These are phyloP conservation scores for Akanthomyces lecanii DNA, from an alignment of 2,329 filamentous ascomycete species.

Conservation along the genomic window DNA sequence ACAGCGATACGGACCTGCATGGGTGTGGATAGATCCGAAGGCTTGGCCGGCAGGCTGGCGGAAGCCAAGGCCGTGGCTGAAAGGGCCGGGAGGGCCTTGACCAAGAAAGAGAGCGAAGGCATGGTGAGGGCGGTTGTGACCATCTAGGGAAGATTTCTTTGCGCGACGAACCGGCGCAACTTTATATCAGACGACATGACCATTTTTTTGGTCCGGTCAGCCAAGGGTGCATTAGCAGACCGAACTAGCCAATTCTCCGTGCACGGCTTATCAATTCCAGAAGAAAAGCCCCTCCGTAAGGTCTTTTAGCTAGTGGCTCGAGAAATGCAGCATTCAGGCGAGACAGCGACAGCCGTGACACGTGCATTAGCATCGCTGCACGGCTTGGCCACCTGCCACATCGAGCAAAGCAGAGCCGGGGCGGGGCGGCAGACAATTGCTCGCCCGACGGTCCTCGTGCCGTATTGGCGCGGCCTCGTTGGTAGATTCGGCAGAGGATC, in stretches of 20 bases:
- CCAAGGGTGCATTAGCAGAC: not conserved
- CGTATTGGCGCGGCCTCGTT: not conserved
- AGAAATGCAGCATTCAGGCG: not conserved
- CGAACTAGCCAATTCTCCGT: not conserved
- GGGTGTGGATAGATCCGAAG: conserved; percentile 47
- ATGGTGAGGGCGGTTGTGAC: not conserved
- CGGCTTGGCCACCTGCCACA: conserved; percentile 1
- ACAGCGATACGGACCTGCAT: conserved; percentile 51
- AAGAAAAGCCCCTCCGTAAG: not conserved
- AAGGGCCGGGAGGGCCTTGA: conserved; percentile 7
- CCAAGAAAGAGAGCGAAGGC: conserved; percentile 3
- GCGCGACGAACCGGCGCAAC: not conserved
- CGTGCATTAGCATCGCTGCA: not conserved
- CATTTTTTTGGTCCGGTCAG: not conserved
- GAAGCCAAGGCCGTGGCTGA: conserved; percentile 8
- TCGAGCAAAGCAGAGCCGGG: not conserved
- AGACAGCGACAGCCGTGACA: not conserved
- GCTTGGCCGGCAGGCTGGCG: conserved; percentile 41
- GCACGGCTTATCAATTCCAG: not conserved
- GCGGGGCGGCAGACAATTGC: not conserved
- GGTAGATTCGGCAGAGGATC: not conserved
- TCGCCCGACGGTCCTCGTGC: conserved; percentile 2
- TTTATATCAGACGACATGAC: not conserved
- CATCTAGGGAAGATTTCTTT: not conserved
- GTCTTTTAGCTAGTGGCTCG: not conserved